A percentile compares a stretch with the other conserved stretches of the same genome.
Evolutionary conservation across 257 asterid species (phyloP).

Genomic region (Cynanchum wilfordii): DNA sequence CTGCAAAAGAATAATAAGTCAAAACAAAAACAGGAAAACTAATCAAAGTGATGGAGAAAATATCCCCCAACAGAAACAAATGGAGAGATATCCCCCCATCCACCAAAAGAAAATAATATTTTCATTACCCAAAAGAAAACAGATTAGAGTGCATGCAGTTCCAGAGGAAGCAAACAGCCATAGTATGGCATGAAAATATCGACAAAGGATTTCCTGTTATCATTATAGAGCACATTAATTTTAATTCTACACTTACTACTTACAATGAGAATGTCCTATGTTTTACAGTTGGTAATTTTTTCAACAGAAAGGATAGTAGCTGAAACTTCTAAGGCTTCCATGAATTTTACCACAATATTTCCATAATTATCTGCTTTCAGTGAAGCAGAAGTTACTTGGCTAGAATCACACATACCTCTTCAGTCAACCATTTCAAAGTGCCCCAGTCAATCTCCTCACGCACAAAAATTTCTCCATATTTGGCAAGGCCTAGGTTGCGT

Average conservation of each 20-base stretch:
- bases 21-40: not conserved
- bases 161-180: not conserved
- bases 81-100: not conserved
- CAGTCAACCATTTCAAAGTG: constrained; percentile 65
- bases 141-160: not conserved
- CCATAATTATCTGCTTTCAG: not conserved
- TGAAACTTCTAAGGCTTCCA: not conserved
- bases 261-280: not conserved
- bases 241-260: not conserved
- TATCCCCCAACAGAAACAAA: not conserved
- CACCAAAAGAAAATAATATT: too few species aligned
- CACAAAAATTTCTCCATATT: constrained; percentile 67
- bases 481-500: constrained; percentile 61
- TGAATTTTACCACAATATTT: not conserved
- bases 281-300: not conserved
- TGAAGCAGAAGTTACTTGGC: not conserved
- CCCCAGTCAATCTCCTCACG: constrained; percentile 88
- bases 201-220: not conserved
- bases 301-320: not conserved
- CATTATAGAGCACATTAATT: not conserved
- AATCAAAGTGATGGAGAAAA: not conserved
- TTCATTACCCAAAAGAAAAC: too few species aligned
- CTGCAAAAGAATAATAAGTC: constrained; percentile 35
- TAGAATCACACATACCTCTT: constrained; percentile 55
- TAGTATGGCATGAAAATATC: not conserved